Evolutionary conservation across 2,329 filamentous ascomycete genomes (phyloP), one percentile per base, ranked within the genome.

Genomic region (Ophiocordyceps polyrhachis-furcata): DNA sequence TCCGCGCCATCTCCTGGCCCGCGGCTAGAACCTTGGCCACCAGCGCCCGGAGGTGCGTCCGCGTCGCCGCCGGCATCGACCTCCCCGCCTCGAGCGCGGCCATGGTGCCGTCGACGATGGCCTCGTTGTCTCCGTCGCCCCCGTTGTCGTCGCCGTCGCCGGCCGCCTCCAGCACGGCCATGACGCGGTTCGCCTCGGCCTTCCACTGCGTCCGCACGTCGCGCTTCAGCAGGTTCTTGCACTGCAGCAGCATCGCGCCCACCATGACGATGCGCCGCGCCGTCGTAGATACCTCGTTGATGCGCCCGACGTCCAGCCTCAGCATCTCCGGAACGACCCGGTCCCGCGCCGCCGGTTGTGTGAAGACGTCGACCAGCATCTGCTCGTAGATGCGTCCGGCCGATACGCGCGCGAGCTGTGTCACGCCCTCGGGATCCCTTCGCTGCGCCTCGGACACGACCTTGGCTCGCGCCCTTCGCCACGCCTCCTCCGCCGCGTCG

Each of bases 201-300:
- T 80, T 84, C 84, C 84, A 91, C 19, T 81, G 76, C 13, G 74
- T 73, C 41, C 84, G 76, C 4, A 86, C 81, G 55, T 89, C 83
- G 15, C 84, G 76, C 62, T 87, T 88, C 29, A 91, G 71, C 8
- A 89, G 67, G 52, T 87, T 89, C 65, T 91, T 91, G 59, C 80
- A 81, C 44, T 86, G 85, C 14, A 89, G 64, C 25, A 88, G 65
- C 42, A 89, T 80, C 0, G 83, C 80, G 1, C 81, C 82, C 4
- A 81, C 74, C 1, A 81, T 82, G 20, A 83, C 74, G 52, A 89
- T 79, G 41, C 76, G 73, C 41, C 62, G 62, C 0, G 64, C 54
- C 50, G 53, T 61, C 19, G 50, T 55, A 0, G 63, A 66, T 11
- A 66, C 55, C 31, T 62, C 51, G 35, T 52, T 60, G 40, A 85